These are phyloP conservation scores for Phytophthora pseudosyringae DNA, from an alignment of 352 stramenopile species.

Conservation along the genomic window DNA sequence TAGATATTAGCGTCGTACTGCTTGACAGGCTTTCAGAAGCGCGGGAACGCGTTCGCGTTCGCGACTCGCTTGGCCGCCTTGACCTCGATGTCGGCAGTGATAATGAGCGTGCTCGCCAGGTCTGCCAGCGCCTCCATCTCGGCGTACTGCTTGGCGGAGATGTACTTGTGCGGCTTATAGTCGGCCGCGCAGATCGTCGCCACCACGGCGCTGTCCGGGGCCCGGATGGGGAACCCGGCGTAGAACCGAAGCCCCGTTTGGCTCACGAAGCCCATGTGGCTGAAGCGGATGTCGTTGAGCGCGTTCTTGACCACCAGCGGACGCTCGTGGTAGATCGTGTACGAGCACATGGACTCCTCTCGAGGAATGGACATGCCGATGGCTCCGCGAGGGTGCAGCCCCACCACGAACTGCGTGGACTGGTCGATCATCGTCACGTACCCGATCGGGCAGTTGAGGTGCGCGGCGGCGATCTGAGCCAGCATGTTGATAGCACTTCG, in stretches of 20 bases:
- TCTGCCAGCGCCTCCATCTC: constrained; percentile 71
- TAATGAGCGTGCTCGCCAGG: constrained; percentile 50
- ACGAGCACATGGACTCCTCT: constrained; percentile 67
- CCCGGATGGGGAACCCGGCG: constrained; percentile 66
- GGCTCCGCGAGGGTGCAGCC: constrained; percentile 33
- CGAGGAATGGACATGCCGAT: constrained; percentile 44
- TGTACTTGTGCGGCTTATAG: constrained; percentile 60
- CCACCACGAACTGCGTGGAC: constrained; percentile 55
- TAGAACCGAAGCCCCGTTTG: constrained; percentile 68
- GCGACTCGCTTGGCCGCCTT: constrained; percentile 20
- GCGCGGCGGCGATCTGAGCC: constrained; percentile 49
- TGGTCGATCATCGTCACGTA: constrained; percentile 71
- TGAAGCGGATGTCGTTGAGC: constrained; percentile 68
- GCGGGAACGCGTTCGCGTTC: constrained; percentile 16
- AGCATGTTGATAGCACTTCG: constrained; percentile 60
- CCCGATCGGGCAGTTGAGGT: constrained; percentile 62
- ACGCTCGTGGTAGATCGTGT: constrained; percentile 66
- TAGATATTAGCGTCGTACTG: no score
- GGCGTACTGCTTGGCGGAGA: constrained; percentile 76
- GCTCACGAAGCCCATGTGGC: constrained; percentile 59
- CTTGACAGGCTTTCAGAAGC: no score
- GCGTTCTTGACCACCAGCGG: constrained; percentile 68
- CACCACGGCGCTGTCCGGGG: constrained; percentile 56
- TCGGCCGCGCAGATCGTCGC: constrained; percentile 64
- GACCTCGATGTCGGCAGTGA: constrained; percentile 32